Conservation (phyloP, 2,329 filamentous ascomycete species). For the Cyphellophora attinorum region DNA sequence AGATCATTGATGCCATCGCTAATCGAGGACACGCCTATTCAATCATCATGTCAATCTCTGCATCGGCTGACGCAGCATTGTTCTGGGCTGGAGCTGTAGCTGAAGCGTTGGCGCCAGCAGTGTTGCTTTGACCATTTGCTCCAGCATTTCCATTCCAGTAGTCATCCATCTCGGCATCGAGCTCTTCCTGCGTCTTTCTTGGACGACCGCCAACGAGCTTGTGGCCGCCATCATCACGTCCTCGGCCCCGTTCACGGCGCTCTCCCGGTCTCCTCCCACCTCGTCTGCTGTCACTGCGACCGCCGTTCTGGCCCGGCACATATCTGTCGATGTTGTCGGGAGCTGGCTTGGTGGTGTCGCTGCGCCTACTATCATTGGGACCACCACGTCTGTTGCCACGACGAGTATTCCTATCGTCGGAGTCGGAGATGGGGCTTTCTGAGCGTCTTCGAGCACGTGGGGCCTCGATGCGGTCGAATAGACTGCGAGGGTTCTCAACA, state of each 20-base stretch:
- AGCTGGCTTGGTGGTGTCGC: constrained; percentile 44
- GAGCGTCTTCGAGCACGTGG: constrained; percentile 31
- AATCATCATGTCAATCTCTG: constrained; percentile 48
- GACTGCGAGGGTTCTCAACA: constrained; percentile 46
- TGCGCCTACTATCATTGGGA: constrained; percentile 41
- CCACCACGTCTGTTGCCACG: constrained; percentile 26
- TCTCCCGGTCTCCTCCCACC: constrained; percentile 38
- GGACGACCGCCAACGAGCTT: constrained; percentile 47
- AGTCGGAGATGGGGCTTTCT: constrained; percentile 29
- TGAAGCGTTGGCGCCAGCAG: constrained; percentile 18
- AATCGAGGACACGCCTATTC: too few relatives aligned
- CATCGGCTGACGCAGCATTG: constrained; percentile 43
- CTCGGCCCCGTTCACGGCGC: constrained; percentile 27
- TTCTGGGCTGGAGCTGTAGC: constrained; percentile 22
- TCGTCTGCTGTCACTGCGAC: constrained; percentile 29
- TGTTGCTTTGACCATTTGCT: constrained; percentile 27
- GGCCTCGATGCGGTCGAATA: constrained; percentile 55
- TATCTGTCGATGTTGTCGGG: constrained; percentile 70
- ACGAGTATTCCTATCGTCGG: constrained; percentile 24
- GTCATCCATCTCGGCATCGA: constrained; percentile 95
- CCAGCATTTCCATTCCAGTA: constrained; percentile 58
- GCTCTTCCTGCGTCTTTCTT: constrained; percentile 80
- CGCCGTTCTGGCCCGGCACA: constrained; percentile 50
- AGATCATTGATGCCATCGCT: too few relatives aligned
- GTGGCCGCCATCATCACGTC: constrained; percentile 25